These are phyloP conservation scores for Daldinia childiae DNA, from an alignment of 495 filamentous ascomycete species.

Conservation along the genomic window DNA sequence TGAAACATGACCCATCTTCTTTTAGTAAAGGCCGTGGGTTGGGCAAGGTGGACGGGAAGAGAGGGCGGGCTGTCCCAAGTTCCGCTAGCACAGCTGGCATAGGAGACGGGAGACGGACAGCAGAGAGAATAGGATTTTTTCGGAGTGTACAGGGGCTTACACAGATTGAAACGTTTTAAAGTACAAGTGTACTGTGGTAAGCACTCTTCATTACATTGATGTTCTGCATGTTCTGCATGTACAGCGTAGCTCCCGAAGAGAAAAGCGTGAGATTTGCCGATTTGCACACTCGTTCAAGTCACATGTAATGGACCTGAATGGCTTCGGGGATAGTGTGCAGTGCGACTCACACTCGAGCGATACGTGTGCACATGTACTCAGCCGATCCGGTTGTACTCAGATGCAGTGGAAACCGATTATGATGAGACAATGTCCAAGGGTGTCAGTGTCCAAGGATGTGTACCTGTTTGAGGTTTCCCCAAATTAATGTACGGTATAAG, in stretches of 20 bases:
- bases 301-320: constrained; percentile 41
- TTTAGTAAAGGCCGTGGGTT: constrained; percentile 39
- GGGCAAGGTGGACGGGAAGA: constrained; percentile 28
- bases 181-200: constrained; percentile 14
- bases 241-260: neutral
- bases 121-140: constrained; percentile 2
- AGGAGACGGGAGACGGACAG: constrained; percentile 9
- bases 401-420: constrained; percentile 44
- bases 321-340: constrained; percentile 38
- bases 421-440: constrained; percentile 35
- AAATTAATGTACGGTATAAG: constrained; percentile 37
- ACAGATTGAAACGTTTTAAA: constrained; percentile 39
- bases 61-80: constrained; percentile 19
- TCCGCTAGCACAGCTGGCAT: constrained; percentile 13
- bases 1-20: constrained; percentile 38
- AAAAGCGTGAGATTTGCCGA: constrained; percentile 45
- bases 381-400: constrained; percentile 45
- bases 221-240: neutral
- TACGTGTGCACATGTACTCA: constrained; percentile 45
- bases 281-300: constrained; percentile 35
- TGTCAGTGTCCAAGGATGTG: constrained; percentile 10
- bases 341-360: constrained; percentile 45
- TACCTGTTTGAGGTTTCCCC: constrained; percentile 41
- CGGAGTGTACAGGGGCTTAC: constrained; percentile 31
- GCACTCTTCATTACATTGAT: constrained; percentile 3